phyloP scores from a whole-genome alignment of 257 asterid genomes.

The Fraxinus americana region DNA sequence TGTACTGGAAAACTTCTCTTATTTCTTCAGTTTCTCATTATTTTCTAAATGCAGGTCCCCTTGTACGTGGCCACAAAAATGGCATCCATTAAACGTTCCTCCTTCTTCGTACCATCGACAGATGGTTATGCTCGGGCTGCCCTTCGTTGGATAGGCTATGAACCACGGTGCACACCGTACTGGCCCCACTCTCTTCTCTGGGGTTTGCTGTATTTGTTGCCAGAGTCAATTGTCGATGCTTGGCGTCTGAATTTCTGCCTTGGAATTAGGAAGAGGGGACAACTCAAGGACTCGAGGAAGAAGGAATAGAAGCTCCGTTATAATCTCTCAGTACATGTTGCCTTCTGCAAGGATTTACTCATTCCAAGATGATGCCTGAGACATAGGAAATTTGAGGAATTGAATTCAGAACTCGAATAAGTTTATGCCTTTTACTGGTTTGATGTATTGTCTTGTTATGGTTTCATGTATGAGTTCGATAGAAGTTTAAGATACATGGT shows the following conservation, averaged over 20 bases:
- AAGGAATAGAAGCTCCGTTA: slow-evolving; percentile 47
- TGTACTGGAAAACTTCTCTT: background rate
- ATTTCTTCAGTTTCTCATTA: background rate
- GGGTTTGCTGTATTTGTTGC: slow-evolving; percentile 57
- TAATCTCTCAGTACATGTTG: background rate
- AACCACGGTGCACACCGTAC: slow-evolving; percentile 93
- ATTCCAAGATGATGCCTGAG: background rate
- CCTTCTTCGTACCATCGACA: slow-evolving; percentile 87
- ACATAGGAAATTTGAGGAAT: slow-evolving; percentile 2
- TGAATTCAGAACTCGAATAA: background rate
- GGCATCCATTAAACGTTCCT: slow-evolving; percentile 88
- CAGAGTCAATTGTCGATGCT: slow-evolving; percentile 66
- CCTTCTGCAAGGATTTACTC: background rate
- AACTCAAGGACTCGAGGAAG: slow-evolving; percentile 75
- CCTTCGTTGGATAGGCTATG: slow-evolving; percentile 81
- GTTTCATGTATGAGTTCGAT: too few relatives aligned
- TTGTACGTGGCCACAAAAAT: slow-evolving; percentile 89
- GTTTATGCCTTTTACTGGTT: background rate
- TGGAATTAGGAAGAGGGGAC: slow-evolving; percentile 75
- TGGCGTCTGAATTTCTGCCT: slow-evolving; percentile 83
- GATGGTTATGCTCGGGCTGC: slow-evolving; percentile 85
- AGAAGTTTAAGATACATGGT: too few relatives aligned
- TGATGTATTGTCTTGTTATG: background rate
- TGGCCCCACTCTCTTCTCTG: slow-evolving; percentile 91
- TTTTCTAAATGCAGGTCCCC: slow-evolving; percentile 59